Conservation (phyloP, 1,284 basidiomycete genomes). For the Gomphus bonarii region DNA sequence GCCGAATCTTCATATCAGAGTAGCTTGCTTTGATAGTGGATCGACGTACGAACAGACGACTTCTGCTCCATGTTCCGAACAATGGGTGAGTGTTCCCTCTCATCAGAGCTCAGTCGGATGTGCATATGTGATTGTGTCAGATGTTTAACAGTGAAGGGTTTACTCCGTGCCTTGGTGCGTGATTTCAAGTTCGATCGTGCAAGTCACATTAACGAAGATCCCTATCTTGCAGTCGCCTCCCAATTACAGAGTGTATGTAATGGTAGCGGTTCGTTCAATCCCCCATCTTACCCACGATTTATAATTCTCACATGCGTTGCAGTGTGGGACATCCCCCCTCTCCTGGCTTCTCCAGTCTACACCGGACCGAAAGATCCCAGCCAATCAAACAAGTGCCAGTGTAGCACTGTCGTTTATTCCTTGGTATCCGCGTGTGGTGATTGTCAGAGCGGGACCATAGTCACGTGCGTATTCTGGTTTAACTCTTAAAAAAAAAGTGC, state of each 20-base stretch:
- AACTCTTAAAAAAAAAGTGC: too few species aligned
- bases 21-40: neutral
- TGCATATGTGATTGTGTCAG: neutral
- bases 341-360: neutral
- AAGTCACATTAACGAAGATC: neutral
- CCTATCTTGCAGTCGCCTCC: neutral
- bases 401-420: conserved; percentile 7
- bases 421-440: conserved; percentile 7
- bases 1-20: neutral
- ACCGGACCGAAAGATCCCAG: neutral
- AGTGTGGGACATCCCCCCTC: neutral
- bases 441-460: neutral
- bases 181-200: neutral
- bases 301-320: neutral
- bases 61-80: neutral
- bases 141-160: neutral
- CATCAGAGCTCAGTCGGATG: too few species aligned
- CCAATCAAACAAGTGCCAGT: neutral
- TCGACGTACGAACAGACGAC: neutral
- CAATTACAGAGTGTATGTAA: neutral
- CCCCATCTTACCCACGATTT: neutral
- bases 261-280: neutral
- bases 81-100: neutral
- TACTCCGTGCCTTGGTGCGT: neutral
- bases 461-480: neutral